Conservation (phyloP, 306 rosid species). For the Chamaecrista fasciculata region DNA sequence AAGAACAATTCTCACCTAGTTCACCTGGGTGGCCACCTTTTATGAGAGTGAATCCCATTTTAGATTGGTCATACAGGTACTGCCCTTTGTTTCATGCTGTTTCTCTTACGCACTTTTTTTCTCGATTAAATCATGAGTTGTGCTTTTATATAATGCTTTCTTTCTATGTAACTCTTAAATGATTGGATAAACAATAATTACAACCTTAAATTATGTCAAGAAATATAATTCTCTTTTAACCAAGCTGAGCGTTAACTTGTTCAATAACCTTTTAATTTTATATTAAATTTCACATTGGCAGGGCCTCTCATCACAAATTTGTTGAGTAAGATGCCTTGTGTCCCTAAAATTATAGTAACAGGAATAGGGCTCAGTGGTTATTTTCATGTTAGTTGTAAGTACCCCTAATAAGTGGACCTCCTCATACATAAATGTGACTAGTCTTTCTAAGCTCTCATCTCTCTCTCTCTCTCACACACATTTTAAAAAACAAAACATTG, state of each 20-base stretch:
- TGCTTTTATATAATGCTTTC: slow-evolving; percentile 18
- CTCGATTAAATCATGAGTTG: slow-evolving; percentile 17
- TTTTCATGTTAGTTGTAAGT: slow-evolving; percentile 12
- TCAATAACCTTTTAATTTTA: slow-evolving; percentile 4
- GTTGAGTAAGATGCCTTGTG: slow-evolving; percentile 18
- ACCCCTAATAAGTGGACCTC: slow-evolving; percentile 3
- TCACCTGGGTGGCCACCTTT: slow-evolving; percentile 96
- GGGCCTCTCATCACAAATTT: slow-evolving; percentile 5
- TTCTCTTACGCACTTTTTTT: background rate
- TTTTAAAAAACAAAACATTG: background rate
- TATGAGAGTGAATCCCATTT: slow-evolving; percentile 97
- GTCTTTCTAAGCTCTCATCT: background rate
- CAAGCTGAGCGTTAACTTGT: slow-evolving; percentile 7
- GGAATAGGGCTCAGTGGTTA: background rate
- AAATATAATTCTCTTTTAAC: slow-evolving; percentile 1
- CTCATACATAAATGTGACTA: background rate
- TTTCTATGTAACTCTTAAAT: slow-evolving; percentile 17
- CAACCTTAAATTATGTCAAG: background rate
- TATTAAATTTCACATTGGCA: background rate
- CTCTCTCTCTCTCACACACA: too few species aligned
- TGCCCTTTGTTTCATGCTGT: slow-evolving; percentile 21
- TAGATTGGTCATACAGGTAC: slow-evolving; percentile 93
- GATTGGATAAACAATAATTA: background rate
- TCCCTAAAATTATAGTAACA: background rate
- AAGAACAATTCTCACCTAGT: slow-evolving; percentile 97